Conservation (phyloP, 192 early-diverging fungal species). For the Polychytrium aggregatum region DNA sequence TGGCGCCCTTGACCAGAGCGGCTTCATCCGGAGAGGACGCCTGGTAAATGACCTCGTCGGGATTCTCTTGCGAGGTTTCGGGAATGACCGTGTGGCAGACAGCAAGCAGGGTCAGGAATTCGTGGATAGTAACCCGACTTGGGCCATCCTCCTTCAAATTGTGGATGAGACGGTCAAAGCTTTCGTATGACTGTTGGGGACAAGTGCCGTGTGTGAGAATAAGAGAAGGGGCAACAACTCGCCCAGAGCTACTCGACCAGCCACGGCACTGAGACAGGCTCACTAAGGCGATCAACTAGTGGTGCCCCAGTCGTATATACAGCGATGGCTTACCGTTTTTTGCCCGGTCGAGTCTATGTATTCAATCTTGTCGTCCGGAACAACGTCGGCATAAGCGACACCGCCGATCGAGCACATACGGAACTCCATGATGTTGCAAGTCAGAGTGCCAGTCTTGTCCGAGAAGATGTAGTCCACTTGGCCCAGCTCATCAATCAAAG, state of each 20-base stretch:
- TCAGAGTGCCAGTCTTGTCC: conserved; percentile 72
- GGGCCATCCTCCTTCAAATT: no score
- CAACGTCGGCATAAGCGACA: conserved; percentile 72
- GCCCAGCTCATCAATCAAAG: conserved; percentile 95
- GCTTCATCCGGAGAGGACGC: conserved; percentile 95
- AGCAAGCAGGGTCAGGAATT: conserved; percentile 83
- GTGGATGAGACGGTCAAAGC: no score
- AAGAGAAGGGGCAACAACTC: no score
- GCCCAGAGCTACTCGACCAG: no score
- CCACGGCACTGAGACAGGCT: no score
- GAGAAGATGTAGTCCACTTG: conserved; percentile 95
- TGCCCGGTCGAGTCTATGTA: no score
- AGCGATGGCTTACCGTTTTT: no score
- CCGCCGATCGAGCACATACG: conserved; percentile 78
- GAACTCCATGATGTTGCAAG: conserved; percentile 51
- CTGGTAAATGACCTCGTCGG: conserved; percentile 74
- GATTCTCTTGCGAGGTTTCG: conserved; percentile 52
- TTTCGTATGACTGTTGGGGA: no score
- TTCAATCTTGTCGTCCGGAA: conserved; percentile 84
- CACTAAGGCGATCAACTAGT: no score
- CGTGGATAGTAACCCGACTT: conserved; percentile 63
- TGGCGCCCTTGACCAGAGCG: conserved; percentile 67
- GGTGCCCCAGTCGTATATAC: no score
- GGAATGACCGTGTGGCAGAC: conserved; percentile 99
- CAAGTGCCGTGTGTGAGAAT: no score